A percentile compares a stretch with the other conserved stretches of the same genome.
These are phyloP conservation scores for Cytospora mali DNA, from an alignment of 2,329 filamentous ascomycete species.

Conservation along the genomic window DNA sequence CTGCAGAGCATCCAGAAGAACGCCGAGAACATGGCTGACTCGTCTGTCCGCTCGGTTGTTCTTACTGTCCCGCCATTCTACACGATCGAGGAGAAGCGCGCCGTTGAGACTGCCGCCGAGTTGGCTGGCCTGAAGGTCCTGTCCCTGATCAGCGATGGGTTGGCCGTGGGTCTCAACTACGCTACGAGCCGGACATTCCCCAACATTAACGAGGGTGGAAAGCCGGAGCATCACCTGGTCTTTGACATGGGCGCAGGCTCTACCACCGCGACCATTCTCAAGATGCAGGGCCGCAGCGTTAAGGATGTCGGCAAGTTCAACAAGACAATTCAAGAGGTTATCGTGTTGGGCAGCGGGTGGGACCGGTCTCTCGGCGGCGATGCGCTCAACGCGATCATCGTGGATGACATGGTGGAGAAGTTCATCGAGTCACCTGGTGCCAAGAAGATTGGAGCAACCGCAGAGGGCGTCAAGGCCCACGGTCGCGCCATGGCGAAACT, in stretches of 20 bases:
- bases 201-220: constrained; percentile 76
- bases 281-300: constrained; percentile 84
- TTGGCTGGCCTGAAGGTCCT: constrained; percentile 87
- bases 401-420: constrained; percentile 83
- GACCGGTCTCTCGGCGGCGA: constrained; percentile 90
- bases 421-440: constrained; percentile 72
- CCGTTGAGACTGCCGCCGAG: constrained; percentile 80
- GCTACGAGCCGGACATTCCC: constrained; percentile 90
- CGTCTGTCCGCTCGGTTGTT: constrained; percentile 76
- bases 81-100: constrained; percentile 85
- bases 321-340: constrained; percentile 96
- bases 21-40: constrained; percentile 78
- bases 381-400: constrained; percentile 80
- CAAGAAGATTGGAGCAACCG: constrained; percentile 64
- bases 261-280: constrained; percentile 84
- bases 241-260: constrained; percentile 99
- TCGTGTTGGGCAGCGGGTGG: constrained; percentile 84
- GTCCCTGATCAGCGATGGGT: constrained; percentile 81
- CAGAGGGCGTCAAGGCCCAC: constrained; percentile 68
- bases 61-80: constrained; percentile 91
- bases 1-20: constrained; percentile 89
- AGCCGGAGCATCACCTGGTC: constrained; percentile 88
- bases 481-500: constrained; percentile 87
- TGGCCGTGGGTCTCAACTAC: constrained; percentile 94
- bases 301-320: constrained; percentile 94